A percentile compares a stretch with the other conserved stretches of the same genome.
phyloP scores from a whole-genome alignment of 164 flowering plant genomes.

The Dillenia suffruticosa region DNA sequence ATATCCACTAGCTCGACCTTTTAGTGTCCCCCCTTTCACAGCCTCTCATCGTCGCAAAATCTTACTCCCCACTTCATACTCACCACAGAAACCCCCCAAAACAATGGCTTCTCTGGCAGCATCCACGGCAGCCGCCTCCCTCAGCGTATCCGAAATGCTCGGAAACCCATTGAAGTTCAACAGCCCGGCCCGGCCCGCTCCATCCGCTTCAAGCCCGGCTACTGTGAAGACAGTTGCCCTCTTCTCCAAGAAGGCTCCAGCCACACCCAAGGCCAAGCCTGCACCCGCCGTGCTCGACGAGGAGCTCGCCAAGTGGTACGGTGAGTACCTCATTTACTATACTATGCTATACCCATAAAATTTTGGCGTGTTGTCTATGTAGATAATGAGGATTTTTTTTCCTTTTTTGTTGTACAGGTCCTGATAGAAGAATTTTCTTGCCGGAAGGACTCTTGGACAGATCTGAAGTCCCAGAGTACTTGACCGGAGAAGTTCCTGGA shows the following conservation, averaged over 20 bases:
- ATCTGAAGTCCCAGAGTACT: conserved; percentile 88
- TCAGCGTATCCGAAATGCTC: conserved; percentile 70
- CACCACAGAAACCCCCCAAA: neutral
- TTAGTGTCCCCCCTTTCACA: conserved; percentile 25
- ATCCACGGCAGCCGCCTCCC: conserved; percentile 52
- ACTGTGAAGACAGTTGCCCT: conserved; percentile 74
- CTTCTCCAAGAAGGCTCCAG: conserved; percentile 78
- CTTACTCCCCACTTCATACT: neutral
- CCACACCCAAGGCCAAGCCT: conserved; percentile 46
- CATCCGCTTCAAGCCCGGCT: conserved; percentile 42
- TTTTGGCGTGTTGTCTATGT: neutral
- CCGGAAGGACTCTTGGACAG: conserved; percentile 93
- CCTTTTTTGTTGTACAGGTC: conserved; percentile 45
- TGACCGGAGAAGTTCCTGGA: conserved; percentile 96
- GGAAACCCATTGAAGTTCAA: conserved; percentile 56
- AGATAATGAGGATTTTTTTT: neutral
- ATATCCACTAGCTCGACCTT: conserved; percentile 59
- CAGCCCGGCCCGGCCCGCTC: conserved; percentile 33
- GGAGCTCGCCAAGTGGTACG: conserved; percentile 99
- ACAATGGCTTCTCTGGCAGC: conserved; percentile 79
- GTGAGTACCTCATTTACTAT: conserved; percentile 32
- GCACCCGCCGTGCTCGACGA: conserved; percentile 45
- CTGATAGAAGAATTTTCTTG: conserved; percentile 95
- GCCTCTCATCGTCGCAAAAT: neutral
- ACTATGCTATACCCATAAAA: too few species aligned